Evolutionary conservation across 2,329 filamentous ascomycete species (phyloP).

Genomic region (Pseudogymnoascus sp.): DNA sequence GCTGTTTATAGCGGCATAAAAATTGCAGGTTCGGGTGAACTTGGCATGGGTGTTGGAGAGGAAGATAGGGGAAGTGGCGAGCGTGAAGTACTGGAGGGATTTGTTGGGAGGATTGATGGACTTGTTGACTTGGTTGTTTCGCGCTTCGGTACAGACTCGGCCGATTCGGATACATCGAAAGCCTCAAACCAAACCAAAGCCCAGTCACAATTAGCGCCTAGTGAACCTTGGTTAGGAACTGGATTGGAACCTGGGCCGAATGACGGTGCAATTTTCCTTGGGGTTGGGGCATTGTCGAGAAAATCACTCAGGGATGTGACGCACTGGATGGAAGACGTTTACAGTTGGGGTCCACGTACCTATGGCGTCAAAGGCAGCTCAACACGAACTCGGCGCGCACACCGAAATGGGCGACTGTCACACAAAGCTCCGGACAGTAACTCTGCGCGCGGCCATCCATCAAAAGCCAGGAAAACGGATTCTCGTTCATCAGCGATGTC

Average conservation of each 20-base stretch:
- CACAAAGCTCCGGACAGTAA: neutral
- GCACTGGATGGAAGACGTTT: constrained; percentile 84
- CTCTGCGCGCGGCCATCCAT: constrained; percentile 30
- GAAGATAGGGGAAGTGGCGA: constrained; percentile 93
- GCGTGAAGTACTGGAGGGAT: constrained; percentile 85
- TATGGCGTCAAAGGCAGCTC: constrained; percentile 82
- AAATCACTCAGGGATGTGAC: constrained; percentile 67
- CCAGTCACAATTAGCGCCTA: constrained; percentile 26
- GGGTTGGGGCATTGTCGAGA: constrained; percentile 65
- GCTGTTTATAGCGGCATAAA: constrained; percentile 79
- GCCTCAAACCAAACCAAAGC: constrained; percentile 17
- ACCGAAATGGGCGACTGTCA: neutral
- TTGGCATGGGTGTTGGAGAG: constrained; percentile 90
- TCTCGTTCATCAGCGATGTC: neutral
- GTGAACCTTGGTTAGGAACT: constrained; percentile 62
- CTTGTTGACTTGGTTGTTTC: constrained; percentile 84
- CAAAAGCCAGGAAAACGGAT: neutral
- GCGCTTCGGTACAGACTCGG: constrained; percentile 58
- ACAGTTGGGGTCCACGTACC: constrained; percentile 73
- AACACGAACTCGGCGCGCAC: constrained; percentile 48
- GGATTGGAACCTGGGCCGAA: constrained; percentile 61
- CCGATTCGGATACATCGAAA: neutral
- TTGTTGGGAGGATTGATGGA: constrained; percentile 72
- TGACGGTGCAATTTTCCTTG: constrained; percentile 83
- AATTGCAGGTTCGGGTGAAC: constrained; percentile 80